These are phyloP conservation scores for Psidium guajava DNA, from an alignment of 345 rosid species.

Conservation along the genomic window DNA sequence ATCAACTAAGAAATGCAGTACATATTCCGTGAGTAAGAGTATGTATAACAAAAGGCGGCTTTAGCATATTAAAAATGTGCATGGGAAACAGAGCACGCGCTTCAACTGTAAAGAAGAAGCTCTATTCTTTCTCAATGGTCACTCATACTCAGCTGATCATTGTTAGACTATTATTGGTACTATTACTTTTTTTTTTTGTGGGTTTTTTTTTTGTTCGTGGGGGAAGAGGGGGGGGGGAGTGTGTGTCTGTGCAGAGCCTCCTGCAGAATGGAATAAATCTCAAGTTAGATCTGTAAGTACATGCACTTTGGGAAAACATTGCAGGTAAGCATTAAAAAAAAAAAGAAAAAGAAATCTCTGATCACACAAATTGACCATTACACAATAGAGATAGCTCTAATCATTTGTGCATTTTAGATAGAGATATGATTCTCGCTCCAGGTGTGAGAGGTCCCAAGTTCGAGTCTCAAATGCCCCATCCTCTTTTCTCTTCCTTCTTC, in stretches of 20 bases:
- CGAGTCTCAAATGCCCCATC: neutral
- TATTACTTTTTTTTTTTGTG: neutral
- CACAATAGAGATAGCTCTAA: neutral
- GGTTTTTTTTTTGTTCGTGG: too few relatives aligned
- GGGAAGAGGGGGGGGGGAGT: too few relatives aligned
- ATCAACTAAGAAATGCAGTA: neutral
- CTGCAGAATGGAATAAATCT: neutral
- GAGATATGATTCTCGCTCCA: slow-evolving; percentile 79
- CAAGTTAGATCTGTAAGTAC: neutral
- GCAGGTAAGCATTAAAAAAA: neutral
- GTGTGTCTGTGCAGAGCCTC: neutral
- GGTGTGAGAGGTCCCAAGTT: slow-evolving; percentile 70
- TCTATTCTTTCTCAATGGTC: neutral
- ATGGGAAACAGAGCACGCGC: neutral
- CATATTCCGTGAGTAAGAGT: neutral
- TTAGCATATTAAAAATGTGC: neutral
- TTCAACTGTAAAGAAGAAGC: neutral
- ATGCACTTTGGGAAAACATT: neutral
- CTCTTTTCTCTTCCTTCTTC: neutral
- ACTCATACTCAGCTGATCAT: neutral
- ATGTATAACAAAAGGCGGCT: neutral
- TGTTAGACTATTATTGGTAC: neutral
- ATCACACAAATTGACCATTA: neutral
- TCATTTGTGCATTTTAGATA: neutral
- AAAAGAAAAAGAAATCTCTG: neutral